Percentiles rank a stretch among this genome's conserved stretches.
Evolutionary conservation across 306 rosid genomes (phyloP).

Genomic region (Vicia sativa): DNA sequence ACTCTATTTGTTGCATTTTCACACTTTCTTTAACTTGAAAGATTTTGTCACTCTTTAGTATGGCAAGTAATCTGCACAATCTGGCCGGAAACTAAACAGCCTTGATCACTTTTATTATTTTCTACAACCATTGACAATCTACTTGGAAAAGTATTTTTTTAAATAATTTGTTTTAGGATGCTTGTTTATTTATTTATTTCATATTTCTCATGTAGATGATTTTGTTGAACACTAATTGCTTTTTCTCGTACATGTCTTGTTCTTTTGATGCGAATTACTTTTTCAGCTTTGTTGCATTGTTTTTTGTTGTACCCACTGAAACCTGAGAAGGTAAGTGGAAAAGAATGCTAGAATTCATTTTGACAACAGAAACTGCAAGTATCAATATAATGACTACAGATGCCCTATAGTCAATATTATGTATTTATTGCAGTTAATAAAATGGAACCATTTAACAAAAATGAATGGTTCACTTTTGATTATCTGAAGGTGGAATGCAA

Average conservation of each 20-base stretch:
- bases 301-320: constrained; percentile 48
- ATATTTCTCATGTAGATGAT: constrained; percentile 22
- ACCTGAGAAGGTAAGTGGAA: constrained; percentile 51
- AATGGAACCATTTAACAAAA: neutral
- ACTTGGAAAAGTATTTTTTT: constrained; percentile 24
- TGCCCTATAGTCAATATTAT: neutral
- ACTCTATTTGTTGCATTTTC: constrained; percentile 6
- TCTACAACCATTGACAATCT: neutral
- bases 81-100: neutral
- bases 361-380: constrained; percentile 50
- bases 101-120: neutral
- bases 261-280: neutral
- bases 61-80: neutral
- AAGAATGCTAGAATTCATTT: constrained; percentile 52
- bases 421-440: neutral
- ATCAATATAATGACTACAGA: constrained; percentile 43
- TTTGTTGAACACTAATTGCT: constrained; percentile 5
- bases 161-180: constrained; percentile 2
- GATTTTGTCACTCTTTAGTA: neutral
- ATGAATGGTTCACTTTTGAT: neutral
- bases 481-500: neutral
- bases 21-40: neutral
- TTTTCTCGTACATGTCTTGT: constrained; percentile 16
- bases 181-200: constrained; percentile 8
- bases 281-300: constrained; percentile 53